A percentile compares a stretch with the other conserved stretches of the same genome.
These are phyloP conservation scores for Cryptococcus amylolentus DNA, from an alignment of 1,284 basidiomycete genomes.

Conservation along the genomic window DNA sequence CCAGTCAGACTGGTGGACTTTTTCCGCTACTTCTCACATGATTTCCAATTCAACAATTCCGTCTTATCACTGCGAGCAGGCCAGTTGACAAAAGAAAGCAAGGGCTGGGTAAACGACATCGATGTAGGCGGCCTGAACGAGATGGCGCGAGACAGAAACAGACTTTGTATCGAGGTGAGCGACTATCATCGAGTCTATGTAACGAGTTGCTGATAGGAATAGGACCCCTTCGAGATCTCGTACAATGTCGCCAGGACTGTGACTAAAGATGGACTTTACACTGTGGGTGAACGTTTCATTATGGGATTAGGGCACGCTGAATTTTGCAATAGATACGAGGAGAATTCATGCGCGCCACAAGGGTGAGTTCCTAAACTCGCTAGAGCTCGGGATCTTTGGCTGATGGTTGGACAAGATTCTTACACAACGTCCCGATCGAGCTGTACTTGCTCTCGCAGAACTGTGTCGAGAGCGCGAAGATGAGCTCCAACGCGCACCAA, in stretches of 20 bases:
- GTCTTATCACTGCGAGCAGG: conserved; percentile 90
- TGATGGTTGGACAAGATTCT: conserved; percentile 55
- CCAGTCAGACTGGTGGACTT: conserved; percentile 81
- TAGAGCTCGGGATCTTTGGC: neutral
- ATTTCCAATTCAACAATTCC: conserved; percentile 86
- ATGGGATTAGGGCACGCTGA: too few species aligned
- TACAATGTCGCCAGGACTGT: conserved; percentile 97
- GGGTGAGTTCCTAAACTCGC: conserved; percentile 47
- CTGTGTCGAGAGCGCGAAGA: conserved; percentile 61
- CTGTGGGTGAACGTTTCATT: conserved; percentile 55
- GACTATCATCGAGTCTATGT: neutral
- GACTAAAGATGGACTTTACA: conserved; percentile 92
- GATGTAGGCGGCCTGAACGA: conserved; percentile 60
- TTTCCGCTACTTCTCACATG: conserved; percentile 92
- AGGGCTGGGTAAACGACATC: conserved; percentile 86
- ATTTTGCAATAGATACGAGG: conserved; percentile 71
- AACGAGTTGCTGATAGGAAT: conserved; percentile 1
- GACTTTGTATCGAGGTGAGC: conserved; percentile 84
- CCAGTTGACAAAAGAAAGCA: conserved; percentile 79
- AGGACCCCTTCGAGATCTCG: conserved; percentile 94
- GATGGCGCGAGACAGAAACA: conserved; percentile 74
- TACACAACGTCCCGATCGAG: conserved; percentile 70
- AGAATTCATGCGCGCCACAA: conserved; percentile 94
- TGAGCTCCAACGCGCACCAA: conserved; percentile 49
- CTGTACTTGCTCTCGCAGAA: conserved; percentile 72